phyloP scores from a whole-genome alignment of 2,329 filamentous ascomycete species.

The Xylariaceae sp. region DNA sequence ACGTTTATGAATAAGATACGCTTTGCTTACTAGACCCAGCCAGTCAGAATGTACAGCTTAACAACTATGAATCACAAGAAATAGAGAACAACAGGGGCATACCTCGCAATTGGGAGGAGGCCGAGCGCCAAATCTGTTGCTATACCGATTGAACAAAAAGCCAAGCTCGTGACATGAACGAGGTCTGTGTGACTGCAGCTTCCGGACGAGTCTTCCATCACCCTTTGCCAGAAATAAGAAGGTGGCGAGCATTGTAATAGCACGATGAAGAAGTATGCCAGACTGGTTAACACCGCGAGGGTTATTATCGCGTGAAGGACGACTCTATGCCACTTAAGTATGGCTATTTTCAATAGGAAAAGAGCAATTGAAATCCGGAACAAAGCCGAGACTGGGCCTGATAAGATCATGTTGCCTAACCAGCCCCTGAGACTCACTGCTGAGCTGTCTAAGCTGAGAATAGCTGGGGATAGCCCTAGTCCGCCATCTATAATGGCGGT shows the following conservation, averaged over 20 bases:
- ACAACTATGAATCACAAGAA: no score
- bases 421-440: constrained; percentile 33
- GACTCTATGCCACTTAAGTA: constrained; percentile 32
- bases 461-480: constrained; percentile 25
- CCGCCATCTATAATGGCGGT: constrained; percentile 32
- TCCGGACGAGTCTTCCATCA: constrained; percentile 33
- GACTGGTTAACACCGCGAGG: constrained; percentile 37
- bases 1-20: no score
- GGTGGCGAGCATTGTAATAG: constrained; percentile 50
- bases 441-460: constrained; percentile 22
- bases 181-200: constrained; percentile 40
- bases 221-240: constrained; percentile 47
- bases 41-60: no score
- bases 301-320: constrained; percentile 33
- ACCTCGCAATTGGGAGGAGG: constrained; percentile 45
- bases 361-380: constrained; percentile 41
- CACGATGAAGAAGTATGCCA: constrained; percentile 44
- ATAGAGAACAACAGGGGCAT: neutral
- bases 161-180: constrained; percentile 42
- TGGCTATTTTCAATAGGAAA: constrained; percentile 41
- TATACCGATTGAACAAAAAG: constrained; percentile 45
- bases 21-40: no score
- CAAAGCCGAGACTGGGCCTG: constrained; percentile 38
- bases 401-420: constrained; percentile 41
- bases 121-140: constrained; percentile 48